Base-by-base conservation (phyloP, 345 rosid species). In the Citrus maxima region DNA sequence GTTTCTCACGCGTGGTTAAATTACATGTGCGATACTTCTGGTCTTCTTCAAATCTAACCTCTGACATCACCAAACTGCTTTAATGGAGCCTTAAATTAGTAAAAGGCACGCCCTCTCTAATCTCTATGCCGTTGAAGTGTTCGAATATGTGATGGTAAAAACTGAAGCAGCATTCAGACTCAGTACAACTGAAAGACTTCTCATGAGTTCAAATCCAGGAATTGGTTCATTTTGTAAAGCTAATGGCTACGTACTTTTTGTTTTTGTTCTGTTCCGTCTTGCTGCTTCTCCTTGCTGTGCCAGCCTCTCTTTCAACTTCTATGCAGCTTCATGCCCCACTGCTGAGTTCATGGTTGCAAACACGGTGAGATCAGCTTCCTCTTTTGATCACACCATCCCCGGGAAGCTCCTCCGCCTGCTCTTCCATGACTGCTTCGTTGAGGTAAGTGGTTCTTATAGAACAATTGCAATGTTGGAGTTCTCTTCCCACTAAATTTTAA, bases 401-500 rank as follows among this genome's bases (percentile, higher is more conserved):
- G 97, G 98, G 72, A 93, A 92, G 88, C 97, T 95, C 49, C 92
- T 95, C 4, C 97, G 97, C 82, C 80, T 93, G 90, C 75, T 91
- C 65, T 93, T 95, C 85, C 98, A 93, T 65, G 98, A 93, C 77
- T 93, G 98, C 86, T 90, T 95, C 37, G 95, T 93, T 10, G 91
- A 93, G 88, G 98, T 93, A n/a, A 83, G 83, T 79, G 7, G 38
- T 65, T 27, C 54, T 56, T 10, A 42, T 42, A 16, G 16, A 42
- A 42, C 16, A 46, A 46, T 46, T 46, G 51, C 5, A 46, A 12
- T 46, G 51, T 46, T 13, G 16, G 13, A 46, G 51, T 3, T 42
- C 49, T 42, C 49, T 42, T 42, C 49, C 49, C 49, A 12, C 4
- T 1, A 46, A 46, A 16, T 13, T 46, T 13, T 3, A 46, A 46